phyloP scores from a whole-genome alignment of 805 yeast species.

The Yarrowia deformans region DNA sequence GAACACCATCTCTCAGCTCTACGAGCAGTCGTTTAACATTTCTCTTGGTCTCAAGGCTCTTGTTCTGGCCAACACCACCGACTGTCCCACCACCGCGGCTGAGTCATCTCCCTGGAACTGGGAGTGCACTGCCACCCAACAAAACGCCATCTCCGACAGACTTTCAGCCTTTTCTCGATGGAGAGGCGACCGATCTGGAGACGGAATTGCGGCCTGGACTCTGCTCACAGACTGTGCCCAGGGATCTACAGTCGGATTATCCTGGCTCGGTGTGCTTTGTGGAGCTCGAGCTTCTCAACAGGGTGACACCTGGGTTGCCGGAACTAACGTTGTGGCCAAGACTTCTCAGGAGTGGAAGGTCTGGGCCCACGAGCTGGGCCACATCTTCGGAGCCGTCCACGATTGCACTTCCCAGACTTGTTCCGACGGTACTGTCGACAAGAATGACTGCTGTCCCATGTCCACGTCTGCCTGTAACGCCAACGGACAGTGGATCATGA shows the following conservation, averaged over 20 bases:
- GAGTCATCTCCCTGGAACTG: slow-evolving; percentile 47
- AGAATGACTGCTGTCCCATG: slow-evolving; percentile 51
- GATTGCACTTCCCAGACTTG: slow-evolving; percentile 53
- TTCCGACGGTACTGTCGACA: slow-evolving; percentile 44
- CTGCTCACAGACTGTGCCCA: slow-evolving; percentile 50
- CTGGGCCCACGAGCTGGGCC: slow-evolving; percentile 53
- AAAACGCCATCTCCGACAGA: slow-evolving; percentile 46
- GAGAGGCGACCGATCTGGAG: slow-evolving; percentile 48
- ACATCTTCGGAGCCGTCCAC: slow-evolving; percentile 54
- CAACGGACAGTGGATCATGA: slow-evolving; percentile 51
- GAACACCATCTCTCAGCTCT: slow-evolving; percentile 50
- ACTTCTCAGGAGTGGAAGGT: slow-evolving; percentile 51
- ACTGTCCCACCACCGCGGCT: slow-evolving; percentile 24
- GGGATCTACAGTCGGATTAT: slow-evolving; percentile 51
- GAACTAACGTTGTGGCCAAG: slow-evolving; percentile 50
- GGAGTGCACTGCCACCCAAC: slow-evolving; percentile 43
- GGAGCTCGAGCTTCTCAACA: slow-evolving; percentile 41
- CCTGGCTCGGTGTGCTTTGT: slow-evolving; percentile 52
- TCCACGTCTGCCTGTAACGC: slow-evolving; percentile 48
- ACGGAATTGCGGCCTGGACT: slow-evolving; percentile 52
- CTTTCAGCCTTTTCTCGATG: slow-evolving; percentile 48
- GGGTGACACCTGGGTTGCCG: slow-evolving; percentile 46
- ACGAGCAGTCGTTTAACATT: slow-evolving; percentile 51
- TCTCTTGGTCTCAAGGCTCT: slow-evolving; percentile 49
- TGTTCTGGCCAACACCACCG: slow-evolving; percentile 41